These are phyloP conservation scores for Diversispora eburnea DNA, from an alignment of 192 early-diverging fungal species.

Conservation along the genomic window DNA sequence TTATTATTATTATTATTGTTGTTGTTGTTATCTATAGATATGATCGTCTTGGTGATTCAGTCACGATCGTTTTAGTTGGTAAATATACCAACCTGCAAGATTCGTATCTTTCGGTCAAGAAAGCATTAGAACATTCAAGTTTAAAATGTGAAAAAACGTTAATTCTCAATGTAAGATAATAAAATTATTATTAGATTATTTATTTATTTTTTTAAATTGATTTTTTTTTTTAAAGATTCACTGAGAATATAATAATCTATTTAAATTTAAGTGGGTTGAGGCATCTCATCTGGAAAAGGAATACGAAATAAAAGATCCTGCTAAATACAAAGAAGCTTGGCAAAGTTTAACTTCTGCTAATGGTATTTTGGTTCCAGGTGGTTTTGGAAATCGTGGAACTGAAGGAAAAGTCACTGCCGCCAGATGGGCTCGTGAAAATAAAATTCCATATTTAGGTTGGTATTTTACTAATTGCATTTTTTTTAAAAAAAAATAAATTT, in stretches of 20 bases:
- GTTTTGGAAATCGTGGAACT: slow-evolving; percentile 94
- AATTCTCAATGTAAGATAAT: slow-evolving; percentile 44
- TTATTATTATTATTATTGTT: background rate
- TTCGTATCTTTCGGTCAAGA: slow-evolving; percentile 95
- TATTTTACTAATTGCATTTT: background rate
- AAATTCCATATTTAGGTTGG: slow-evolving; percentile 88
- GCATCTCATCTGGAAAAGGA: slow-evolving; percentile 83
- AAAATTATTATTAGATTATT: too few relatives aligned
- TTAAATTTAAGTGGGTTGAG: slow-evolving; percentile 80
- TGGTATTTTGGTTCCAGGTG: slow-evolving; percentile 96
- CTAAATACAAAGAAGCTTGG: slow-evolving; percentile 97
- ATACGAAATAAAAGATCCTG: slow-evolving; percentile 71
- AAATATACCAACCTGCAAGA: slow-evolving; percentile 97
- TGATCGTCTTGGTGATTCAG: slow-evolving; percentile 73
- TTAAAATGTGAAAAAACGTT: slow-evolving; percentile 84
- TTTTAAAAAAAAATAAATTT: background rate
- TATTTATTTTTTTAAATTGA: too few relatives aligned
- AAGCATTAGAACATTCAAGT: slow-evolving; percentile 92
- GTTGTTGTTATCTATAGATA: slow-evolving; percentile 45
- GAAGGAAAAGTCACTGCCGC: slow-evolving; percentile 94
- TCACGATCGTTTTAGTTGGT: slow-evolving; percentile 90
- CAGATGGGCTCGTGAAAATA: slow-evolving; percentile 97
- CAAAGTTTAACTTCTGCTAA: slow-evolving; percentile 78
- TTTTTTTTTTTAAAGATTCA: too few relatives aligned
- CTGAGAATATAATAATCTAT: background rate